Evolutionary conservation across 352 stramenopile genomes (phyloP), one percentile per base, ranked within the genome.

Genomic region (Thalassiosira pacifica): DNA sequence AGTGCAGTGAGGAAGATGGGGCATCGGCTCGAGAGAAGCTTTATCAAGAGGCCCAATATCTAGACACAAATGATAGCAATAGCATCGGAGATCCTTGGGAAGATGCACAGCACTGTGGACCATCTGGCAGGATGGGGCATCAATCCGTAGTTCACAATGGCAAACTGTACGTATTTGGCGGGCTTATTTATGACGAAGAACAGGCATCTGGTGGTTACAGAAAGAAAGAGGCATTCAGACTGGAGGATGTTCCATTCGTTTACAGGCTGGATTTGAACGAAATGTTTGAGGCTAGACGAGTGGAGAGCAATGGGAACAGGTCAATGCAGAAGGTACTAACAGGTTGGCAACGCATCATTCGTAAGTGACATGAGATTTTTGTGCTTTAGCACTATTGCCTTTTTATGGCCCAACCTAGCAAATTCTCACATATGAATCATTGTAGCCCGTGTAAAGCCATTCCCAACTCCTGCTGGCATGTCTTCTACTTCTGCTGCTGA

Each of bases 121-220:
- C 87, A 3, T 42, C 26, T 27, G 79, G 79, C 53, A 67, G 87
- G 45, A 78, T 92, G 76, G 87, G 87, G 0, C 87, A 92, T 69
- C n/a, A 75, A 52, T 87, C 79, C 52, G 72, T 76, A 0, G 63
- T 92, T 27, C 72, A 88, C 27, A 61, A 87, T 48, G 73, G 79
- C 59, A 71, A 72, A 53, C 59, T 92, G 0, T 90, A 92, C 52
- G 85, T 92, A 0, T 92, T 92, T 71, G 87, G 87, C 16, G 83
- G 87, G 8, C 45, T 92, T 9, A 85, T 83, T 65, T 92, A 90
- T 65, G 75, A 82, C 34, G 70, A 86, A 29, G 80, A 90, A 45
- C 66, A 73, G 57, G 18, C 40, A 64, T n/a, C 72, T 18, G 34
- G 45, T 27, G 69, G 67, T 10, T 57, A 72, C 64, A 22, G 45